Conservation (phyloP, 345 rosid species). For the Aegle marmelos region DNA sequence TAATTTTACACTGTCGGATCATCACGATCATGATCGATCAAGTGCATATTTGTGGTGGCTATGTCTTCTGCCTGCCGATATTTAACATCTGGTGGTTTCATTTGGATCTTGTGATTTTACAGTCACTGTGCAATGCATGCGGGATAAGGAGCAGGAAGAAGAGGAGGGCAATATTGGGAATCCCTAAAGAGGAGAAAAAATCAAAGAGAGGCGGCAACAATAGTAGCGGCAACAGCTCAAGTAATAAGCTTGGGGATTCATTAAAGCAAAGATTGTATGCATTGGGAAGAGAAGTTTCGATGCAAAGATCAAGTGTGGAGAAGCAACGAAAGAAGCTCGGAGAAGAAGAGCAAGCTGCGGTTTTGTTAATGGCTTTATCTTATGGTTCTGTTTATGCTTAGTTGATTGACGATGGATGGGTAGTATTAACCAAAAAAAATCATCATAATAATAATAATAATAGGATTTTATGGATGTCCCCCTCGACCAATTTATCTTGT, state of each 20-base stretch:
- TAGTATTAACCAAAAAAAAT: background rate
- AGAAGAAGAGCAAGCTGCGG: conserved; percentile 93
- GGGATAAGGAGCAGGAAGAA: conserved; percentile 97
- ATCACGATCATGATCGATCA: background rate
- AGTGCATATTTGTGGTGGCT: no score
- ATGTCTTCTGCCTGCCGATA: no score
- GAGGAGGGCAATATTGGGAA: conserved; percentile 50
- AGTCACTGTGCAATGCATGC: conserved; percentile 96
- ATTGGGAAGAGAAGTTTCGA: conserved; percentile 59
- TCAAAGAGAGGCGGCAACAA: conserved; percentile 28
- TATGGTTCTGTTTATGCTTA: conserved; percentile 72
- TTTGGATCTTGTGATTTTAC: conserved; percentile 14
- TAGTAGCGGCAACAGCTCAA: background rate
- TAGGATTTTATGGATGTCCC: background rate
- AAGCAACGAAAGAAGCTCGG: conserved; percentile 60
- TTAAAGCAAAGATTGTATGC: conserved; percentile 64
- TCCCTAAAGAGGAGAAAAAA: conserved; percentile 53
- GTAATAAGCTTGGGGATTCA: conserved; percentile 42
- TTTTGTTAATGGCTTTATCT: conserved; percentile 85
- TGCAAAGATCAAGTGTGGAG: conserved; percentile 55
- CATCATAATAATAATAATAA: background rate
- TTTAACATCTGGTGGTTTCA: background rate
- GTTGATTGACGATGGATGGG: background rate
- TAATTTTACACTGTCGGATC: background rate
- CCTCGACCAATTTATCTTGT: background rate